phyloP scores from a whole-genome alignment of 495 filamentous ascomycete genomes.

The Achaetomiella virescens region DNA sequence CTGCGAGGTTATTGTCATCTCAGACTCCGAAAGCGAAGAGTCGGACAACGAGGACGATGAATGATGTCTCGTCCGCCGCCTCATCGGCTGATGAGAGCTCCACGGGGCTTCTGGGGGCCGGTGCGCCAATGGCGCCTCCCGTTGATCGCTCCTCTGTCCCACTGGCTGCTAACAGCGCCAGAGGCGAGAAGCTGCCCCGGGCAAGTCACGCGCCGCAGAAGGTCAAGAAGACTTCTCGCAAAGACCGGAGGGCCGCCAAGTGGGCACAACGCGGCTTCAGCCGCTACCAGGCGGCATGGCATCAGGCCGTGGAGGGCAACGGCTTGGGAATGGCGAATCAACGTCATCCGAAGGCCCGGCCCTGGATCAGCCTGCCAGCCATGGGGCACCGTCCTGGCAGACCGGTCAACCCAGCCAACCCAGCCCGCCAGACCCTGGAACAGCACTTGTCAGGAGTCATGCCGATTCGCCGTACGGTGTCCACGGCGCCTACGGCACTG shows the following conservation, averaged over 20 bases:
- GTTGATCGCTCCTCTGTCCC: not conserved
- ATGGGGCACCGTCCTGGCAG: conserved; percentile 7
- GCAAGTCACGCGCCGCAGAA: conserved; percentile 7
- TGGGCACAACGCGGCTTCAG: conserved; percentile 32
- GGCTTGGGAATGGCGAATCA: conserved; percentile 11
- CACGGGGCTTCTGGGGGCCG: not conserved
- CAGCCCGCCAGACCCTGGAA: not conserved
- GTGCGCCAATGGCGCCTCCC: not conserved
- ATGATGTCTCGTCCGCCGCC: conserved; percentile 17
- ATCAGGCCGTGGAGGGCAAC: conserved; percentile 27
- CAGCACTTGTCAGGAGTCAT: not conserved
- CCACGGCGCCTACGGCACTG: not conserved
- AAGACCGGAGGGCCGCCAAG: conserved; percentile 19
- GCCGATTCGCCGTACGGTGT: conserved; percentile 1
- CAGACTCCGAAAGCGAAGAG: conserved; percentile 65
- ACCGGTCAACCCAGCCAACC: conserved; percentile 2
- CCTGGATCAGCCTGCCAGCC: conserved; percentile 5
- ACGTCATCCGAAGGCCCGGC: not conserved
- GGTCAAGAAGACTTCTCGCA: conserved; percentile 20
- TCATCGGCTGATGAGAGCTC: conserved; percentile 10
- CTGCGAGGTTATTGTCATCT: conserved; percentile 74
- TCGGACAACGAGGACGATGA: conserved; percentile 36
- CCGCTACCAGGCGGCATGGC: conserved; percentile 35
- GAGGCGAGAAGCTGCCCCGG: not conserved
- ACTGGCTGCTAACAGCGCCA: not conserved